Evolutionary conservation across 2,329 filamentous ascomycete genomes (phyloP).

Genomic region (Albophoma yamanashiensis): DNA sequence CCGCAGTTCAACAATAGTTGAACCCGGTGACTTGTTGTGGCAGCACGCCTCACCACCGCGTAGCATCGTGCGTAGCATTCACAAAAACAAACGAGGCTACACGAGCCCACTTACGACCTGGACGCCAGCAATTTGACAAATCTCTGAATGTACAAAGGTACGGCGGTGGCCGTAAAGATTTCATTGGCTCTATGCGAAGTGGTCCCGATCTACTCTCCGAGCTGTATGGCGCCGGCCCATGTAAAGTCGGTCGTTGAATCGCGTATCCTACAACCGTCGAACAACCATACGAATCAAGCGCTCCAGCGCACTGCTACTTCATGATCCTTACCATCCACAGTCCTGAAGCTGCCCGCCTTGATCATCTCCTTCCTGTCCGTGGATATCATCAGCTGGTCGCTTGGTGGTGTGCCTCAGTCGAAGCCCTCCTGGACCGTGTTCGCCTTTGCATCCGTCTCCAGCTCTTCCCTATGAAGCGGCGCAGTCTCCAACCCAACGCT

Average conservation of each 20-base stretch:
- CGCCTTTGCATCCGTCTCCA: slow-evolving; percentile 9
- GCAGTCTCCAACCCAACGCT: slow-evolving; percentile 38
- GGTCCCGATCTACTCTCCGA: neutral
- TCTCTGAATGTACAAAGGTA: neutral
- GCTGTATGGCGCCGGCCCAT: neutral
- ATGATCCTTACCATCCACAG: neutral
- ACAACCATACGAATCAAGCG: neutral
- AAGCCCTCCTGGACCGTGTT: slow-evolving; percentile 26
- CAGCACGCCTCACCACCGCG: neutral
- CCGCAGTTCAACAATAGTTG: too few species aligned
- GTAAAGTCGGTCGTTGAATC: neutral
- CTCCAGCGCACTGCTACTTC: neutral
- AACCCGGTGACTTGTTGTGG: too few species aligned
- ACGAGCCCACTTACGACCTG: neutral
- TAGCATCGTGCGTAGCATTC: neutral
- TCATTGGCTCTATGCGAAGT: neutral
- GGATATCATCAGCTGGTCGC: neutral
- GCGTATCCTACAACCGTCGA: neutral
- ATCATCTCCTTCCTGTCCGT: neutral
- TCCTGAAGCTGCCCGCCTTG: neutral
- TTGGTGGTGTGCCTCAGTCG: slow-evolving; percentile 22
- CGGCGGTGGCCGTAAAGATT: neutral
- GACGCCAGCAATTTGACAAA: neutral
- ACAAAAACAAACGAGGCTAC: neutral
- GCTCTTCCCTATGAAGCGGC: slow-evolving; percentile 26